phyloP scores from a whole-genome alignment of 192 early-diverging fungal species.

The Phlyctochytrium arcticum region DNA sequence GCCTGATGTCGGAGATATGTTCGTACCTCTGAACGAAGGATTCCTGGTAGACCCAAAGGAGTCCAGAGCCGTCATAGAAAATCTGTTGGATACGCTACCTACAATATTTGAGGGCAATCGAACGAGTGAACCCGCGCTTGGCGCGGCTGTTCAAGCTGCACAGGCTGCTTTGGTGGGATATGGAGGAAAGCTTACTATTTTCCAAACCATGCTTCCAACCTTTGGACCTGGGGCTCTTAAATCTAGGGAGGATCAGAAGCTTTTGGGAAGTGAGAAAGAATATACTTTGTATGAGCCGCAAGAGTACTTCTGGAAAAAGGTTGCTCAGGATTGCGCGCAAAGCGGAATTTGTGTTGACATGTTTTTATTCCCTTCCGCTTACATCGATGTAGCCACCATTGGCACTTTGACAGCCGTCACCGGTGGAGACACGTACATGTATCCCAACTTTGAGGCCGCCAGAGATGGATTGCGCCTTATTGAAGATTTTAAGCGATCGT shows the following conservation, averaged over 20 bases:
- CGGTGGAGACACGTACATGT: conserved; percentile 80
- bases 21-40: conserved; percentile 89
- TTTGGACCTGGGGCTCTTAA: conserved; percentile 85
- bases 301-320: conserved; percentile 78
- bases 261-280: conserved; percentile 92
- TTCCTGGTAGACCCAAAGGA: conserved; percentile 84
- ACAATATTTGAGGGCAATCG: conserved; percentile 77
- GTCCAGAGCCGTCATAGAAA: conserved; percentile 75
- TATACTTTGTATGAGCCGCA: conserved; percentile 79
- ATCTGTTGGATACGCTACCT: conserved; percentile 77
- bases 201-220: conserved; percentile 83
- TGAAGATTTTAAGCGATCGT: conserved; percentile 67
- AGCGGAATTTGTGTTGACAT: conserved; percentile 82
- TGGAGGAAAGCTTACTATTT: conserved; percentile 88
- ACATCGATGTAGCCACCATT: conserved; percentile 86
- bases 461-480: conserved; percentile 70
- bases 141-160: conserved; percentile 74
- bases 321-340: conserved; percentile 77
- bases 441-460: conserved; percentile 73
- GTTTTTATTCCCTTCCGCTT: conserved; percentile 85
- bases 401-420: conserved; percentile 75
- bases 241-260: conserved; percentile 82
- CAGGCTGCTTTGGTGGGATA: conserved; percentile 64
- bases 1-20: conserved; percentile 84
- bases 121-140: conserved; percentile 69